These are phyloP conservation scores for Kodamaea kaohsiungensis DNA, from an alignment of 805 yeast genomes.

Conservation along the genomic window DNA sequence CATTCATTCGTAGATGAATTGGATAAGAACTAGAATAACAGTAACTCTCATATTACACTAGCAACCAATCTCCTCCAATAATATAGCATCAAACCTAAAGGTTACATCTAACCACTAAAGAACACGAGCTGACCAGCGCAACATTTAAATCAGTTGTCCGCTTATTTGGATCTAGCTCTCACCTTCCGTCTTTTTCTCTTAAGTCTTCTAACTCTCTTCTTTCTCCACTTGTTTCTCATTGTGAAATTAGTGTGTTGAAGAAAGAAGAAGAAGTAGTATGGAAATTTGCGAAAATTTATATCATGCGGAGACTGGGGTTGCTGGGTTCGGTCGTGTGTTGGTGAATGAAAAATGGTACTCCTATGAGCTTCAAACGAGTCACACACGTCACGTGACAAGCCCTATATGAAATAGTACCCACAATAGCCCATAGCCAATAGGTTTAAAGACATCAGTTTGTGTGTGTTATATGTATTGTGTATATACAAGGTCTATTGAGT, in stretches of 20 bases:
- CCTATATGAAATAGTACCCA: not conserved
- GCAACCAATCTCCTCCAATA: conserved; percentile 1
- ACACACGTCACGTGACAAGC: conserved; percentile 6
- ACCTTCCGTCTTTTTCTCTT: conserved; percentile 99
- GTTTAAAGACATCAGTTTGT: not conserved
- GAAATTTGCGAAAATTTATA: conserved; percentile 18
- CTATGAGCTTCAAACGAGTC: not conserved
- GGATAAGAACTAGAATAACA: conserved; percentile 11
- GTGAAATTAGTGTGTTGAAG: conserved; percentile 30
- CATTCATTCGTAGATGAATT: conserved; percentile 8
- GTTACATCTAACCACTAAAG: not conserved
- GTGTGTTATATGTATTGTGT: not conserved
- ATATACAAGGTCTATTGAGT: not conserved
- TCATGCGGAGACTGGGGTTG: conserved; percentile 6
- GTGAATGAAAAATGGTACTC: conserved; percentile 15
- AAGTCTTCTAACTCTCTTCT: conserved; percentile 99
- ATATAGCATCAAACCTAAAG: not conserved
- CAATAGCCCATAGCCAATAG: no score
- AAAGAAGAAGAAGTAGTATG: conserved; percentile 14
- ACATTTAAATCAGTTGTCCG: conserved; percentile 37
- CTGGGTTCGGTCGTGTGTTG: conserved; percentile 21
- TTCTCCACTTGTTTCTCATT: conserved; percentile 99
- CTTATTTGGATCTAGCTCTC: conserved; percentile 99
- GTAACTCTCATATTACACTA: not conserved
- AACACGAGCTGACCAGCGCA: not conserved